Conservation (phyloP, 768 basidiomycete species). For the Coprinopsis sp. region DNA sequence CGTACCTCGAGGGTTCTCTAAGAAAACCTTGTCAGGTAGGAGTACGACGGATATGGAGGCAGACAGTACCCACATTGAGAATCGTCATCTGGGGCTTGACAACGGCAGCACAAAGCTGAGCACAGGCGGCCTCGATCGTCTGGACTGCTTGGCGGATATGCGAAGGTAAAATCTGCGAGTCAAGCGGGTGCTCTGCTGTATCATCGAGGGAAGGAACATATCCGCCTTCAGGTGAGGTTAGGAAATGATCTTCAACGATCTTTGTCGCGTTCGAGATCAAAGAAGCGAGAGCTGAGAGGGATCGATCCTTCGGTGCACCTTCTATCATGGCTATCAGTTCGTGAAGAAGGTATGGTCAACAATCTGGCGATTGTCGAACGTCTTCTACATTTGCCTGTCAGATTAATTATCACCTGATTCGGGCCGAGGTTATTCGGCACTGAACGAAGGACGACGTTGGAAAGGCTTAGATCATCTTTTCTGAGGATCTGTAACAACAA, state of each 20-base stretch:
- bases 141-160: slow-evolving; percentile 26
- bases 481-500: too few relatives aligned
- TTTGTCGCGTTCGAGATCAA: slow-evolving; percentile 18
- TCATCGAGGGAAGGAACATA: slow-evolving; percentile 30
- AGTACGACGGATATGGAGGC: too few relatives aligned
- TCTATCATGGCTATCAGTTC: too few relatives aligned
- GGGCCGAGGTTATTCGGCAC: too few relatives aligned
- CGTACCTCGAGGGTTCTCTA: too few relatives aligned
- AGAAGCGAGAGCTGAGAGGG: slow-evolving; percentile 15
- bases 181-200: slow-evolving; percentile 29
- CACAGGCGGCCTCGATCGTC: slow-evolving; percentile 31
- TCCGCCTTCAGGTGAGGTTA: slow-evolving; percentile 17
- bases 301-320: background rate
- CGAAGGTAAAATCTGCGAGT: slow-evolving; percentile 19
- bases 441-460: too few relatives aligned
- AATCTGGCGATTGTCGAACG: too few relatives aligned
- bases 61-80: slow-evolving; percentile 25
- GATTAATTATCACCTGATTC: too few relatives aligned
- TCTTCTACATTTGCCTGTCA: too few relatives aligned
- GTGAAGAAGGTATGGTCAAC: too few relatives aligned
- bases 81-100: slow-evolving; percentile 27
- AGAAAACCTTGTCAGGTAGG: too few relatives aligned
- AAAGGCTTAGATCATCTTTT: too few relatives aligned
- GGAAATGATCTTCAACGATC: slow-evolving; percentile 21
- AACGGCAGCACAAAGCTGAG: slow-evolving; percentile 26